Evolutionary conservation across 2,329 filamentous ascomycete genomes (phyloP).

Genomic region (Colletotrichum sidae): DNA sequence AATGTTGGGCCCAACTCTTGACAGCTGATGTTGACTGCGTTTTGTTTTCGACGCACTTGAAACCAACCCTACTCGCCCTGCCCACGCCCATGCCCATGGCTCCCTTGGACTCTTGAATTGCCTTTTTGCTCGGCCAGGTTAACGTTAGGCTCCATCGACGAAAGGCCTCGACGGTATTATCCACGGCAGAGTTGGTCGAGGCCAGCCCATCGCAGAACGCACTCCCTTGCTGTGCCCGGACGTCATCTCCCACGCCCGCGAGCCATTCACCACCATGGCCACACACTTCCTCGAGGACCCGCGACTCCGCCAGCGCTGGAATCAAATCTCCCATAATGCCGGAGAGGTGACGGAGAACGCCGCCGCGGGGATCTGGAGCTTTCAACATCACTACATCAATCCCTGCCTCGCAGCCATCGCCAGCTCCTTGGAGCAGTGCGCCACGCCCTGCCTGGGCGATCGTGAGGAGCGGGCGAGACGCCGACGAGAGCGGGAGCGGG

Average conservation of each 20-base stretch:
- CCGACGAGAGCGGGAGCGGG: constrained; percentile 70
- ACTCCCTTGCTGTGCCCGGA: constrained; percentile 19
- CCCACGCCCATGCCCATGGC: constrained; percentile 24
- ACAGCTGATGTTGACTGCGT: constrained; percentile 29
- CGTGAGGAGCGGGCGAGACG: constrained; percentile 80
- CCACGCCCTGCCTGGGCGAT: constrained; percentile 76
- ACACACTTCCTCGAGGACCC: constrained; percentile 76
- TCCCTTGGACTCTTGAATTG: constrained; percentile 18
- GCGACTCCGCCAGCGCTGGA: constrained; percentile 91
- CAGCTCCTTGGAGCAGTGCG: constrained; percentile 77
- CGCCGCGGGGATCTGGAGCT: constrained; percentile 90
- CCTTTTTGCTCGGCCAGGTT: background rate
- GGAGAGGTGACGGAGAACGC: constrained; percentile 91
- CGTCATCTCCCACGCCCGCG: constrained; percentile 39
- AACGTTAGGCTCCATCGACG: constrained; percentile 1
- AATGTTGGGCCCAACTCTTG: constrained; percentile 37
- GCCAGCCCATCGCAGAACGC: constrained; percentile 16
- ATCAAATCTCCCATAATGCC: constrained; percentile 90
- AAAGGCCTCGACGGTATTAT: constrained; percentile 24
- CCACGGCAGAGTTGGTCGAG: constrained; percentile 20
- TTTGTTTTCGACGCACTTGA: constrained; percentile 35
- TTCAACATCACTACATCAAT: constrained; percentile 85
- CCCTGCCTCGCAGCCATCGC: constrained; percentile 81
- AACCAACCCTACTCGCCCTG: constrained; percentile 32
- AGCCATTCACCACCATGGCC: constrained; percentile 56